Evolutionary conservation across 768 basidiomycete genomes (phyloP).

Genomic region (Tephrocybe rancida): DNA sequence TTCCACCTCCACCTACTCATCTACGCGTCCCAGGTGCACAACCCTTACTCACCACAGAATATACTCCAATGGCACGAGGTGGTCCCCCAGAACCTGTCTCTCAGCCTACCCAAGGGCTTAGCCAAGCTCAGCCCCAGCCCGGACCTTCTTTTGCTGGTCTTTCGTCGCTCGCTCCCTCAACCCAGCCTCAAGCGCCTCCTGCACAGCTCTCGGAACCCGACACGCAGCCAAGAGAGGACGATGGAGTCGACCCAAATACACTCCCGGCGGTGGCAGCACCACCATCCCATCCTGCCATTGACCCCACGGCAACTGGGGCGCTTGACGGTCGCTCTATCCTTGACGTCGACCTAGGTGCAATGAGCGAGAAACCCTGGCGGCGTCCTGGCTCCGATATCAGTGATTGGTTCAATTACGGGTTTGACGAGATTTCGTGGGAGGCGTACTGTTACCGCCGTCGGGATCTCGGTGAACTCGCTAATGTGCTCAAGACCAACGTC

Average conservation of each 20-base stretch:
- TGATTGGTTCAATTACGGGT: constrained; percentile 99
- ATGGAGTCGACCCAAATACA: constrained; percentile 62
- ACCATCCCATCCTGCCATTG: constrained; percentile 78
- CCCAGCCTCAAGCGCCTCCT: constrained; percentile 18
- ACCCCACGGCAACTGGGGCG: constrained; percentile 64
- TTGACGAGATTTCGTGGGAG: constrained; percentile 96
- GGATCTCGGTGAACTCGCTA: constrained; percentile 78
- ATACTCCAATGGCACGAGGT: constrained; percentile 72
- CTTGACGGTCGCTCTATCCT: constrained; percentile 80
- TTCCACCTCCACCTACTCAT: constrained; percentile 1
- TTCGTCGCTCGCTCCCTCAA: neutral
- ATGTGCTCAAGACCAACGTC: constrained; percentile 81
- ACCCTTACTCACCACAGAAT: constrained; percentile 78
- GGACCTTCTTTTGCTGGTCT: constrained; percentile 20
- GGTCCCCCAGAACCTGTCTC: constrained; percentile 31
- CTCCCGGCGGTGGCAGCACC: constrained; percentile 73
- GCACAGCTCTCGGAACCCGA: constrained; percentile 10
- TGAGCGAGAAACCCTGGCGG: constrained; percentile 89
- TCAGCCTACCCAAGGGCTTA: constrained; percentile 8
- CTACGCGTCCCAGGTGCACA: constrained; percentile 35
- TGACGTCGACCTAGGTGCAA: constrained; percentile 76
- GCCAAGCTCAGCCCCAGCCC: constrained; percentile 23
- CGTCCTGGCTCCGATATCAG: constrained; percentile 89
- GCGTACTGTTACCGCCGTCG: constrained; percentile 86
- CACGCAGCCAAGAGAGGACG: constrained; percentile 31